These are phyloP conservation scores for Vitis rupestris DNA, from an alignment of 164 flowering plant species.

Conservation along the genomic window DNA sequence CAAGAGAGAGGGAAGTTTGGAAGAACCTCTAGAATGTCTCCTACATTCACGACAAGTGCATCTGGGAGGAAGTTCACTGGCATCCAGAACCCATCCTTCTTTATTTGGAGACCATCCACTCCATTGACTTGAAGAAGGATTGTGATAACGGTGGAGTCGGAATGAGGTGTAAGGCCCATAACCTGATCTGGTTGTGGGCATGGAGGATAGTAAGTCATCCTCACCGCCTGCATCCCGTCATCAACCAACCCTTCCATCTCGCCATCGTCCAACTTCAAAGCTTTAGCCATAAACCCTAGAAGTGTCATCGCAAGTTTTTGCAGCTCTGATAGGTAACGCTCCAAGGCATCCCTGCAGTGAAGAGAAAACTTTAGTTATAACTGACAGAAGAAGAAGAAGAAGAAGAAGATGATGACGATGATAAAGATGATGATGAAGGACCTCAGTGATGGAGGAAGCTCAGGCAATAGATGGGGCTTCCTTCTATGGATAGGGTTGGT, in stretches of 20 bases:
- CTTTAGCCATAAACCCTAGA: conserved; percentile 16
- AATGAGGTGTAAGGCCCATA: conserved; percentile 38
- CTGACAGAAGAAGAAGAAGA: too few relatives aligned
- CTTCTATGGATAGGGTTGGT: conserved; percentile 19
- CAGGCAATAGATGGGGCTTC: conserved; percentile 29
- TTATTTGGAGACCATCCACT: conserved; percentile 40
- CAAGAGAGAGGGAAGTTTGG: too few relatives aligned
- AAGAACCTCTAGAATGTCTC: conserved; percentile 25
- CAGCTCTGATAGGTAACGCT: conserved; percentile 24
- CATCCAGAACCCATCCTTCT: conserved; percentile 40
- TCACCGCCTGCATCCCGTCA: conserved; percentile 36
- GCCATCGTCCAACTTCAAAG: conserved; percentile 16
- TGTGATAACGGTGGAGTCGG: conserved; percentile 33
- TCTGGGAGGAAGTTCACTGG: conserved; percentile 27
- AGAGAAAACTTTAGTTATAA: neutral
- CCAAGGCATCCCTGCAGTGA: conserved; percentile 19
- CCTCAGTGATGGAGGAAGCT: conserved; percentile 35
- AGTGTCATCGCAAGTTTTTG: conserved; percentile 22
- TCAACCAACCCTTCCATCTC: conserved; percentile 31
- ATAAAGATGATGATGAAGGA: neutral
- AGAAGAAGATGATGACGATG: neutral
- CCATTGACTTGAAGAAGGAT: conserved; percentile 40
- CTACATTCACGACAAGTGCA: conserved; percentile 41
- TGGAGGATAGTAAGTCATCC: conserved; percentile 48
- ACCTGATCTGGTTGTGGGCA: conserved; percentile 42